phyloP scores from a whole-genome alignment of 2,329 filamentous ascomycete genomes.

The Monilinia fructicola region DNA sequence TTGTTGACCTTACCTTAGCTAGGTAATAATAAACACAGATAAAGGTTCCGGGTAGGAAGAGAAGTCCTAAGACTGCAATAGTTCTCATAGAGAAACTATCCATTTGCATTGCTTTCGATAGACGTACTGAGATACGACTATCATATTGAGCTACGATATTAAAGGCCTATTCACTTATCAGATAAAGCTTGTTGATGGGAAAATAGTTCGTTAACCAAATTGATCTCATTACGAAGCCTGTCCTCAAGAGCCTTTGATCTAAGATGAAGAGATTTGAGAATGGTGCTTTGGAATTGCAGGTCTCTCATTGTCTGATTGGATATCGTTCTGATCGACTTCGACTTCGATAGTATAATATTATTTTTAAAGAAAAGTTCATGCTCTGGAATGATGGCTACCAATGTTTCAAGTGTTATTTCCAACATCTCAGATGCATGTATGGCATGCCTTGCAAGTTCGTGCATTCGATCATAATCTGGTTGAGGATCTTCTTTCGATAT shows the following conservation, averaged over 20 bases:
- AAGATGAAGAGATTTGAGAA: slow-evolving; percentile 9
- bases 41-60: slow-evolving; percentile 31
- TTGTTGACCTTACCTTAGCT: background rate
- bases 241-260: slow-evolving; percentile 19
- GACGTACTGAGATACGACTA: slow-evolving; percentile 9
- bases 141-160: slow-evolving; percentile 15
- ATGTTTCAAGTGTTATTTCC: slow-evolving; percentile 10
- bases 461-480: slow-evolving; percentile 14
- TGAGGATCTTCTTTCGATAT: slow-evolving; percentile 2
- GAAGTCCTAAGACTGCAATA: slow-evolving; percentile 26
- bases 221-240: slow-evolving; percentile 18
- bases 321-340: background rate
- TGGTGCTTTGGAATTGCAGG: slow-evolving; percentile 11
- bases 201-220: background rate
- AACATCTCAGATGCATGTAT: slow-evolving; percentile 17
- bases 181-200: background rate
- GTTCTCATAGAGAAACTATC: slow-evolving; percentile 30
- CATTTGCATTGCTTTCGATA: slow-evolving; percentile 12
- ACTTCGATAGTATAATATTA: background rate
- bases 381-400: slow-evolving; percentile 14
- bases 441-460: slow-evolving; percentile 18
- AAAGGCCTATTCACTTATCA: background rate
- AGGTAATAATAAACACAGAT: slow-evolving; percentile 26
- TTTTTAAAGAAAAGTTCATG: background rate
- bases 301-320: slow-evolving; percentile 7